Conservation (phyloP, 2,329 filamentous ascomycete species). For the Colletotrichum musae region DNA sequence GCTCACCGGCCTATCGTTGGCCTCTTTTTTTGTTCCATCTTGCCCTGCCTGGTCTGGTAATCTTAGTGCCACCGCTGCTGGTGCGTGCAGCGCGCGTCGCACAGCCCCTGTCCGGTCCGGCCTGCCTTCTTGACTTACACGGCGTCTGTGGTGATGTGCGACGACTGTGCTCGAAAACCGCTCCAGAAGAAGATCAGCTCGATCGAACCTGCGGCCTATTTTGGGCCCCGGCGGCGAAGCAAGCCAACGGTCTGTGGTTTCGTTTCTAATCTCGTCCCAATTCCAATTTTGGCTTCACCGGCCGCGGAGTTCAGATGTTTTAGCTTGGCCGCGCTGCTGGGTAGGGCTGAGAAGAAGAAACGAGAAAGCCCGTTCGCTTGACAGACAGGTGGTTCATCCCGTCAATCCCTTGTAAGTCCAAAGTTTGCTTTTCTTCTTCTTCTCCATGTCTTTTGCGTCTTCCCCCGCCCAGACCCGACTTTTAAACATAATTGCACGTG, state of each 20-base stretch:
- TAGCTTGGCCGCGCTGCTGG: not conserved
- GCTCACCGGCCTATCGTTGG: slow-evolving; percentile 22
- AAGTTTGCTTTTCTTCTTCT: slow-evolving; percentile 2
- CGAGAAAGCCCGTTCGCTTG: not conserved
- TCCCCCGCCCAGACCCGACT: slow-evolving; percentile 17
- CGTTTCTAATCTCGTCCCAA: slow-evolving; percentile 2
- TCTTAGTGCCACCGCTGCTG: slow-evolving; percentile 1
- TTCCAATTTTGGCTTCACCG: not conserved
- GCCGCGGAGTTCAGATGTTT: not conserved
- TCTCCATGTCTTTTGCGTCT: not conserved
- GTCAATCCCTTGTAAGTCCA: slow-evolving; percentile 7
- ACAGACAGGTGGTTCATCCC: slow-evolving; percentile 2
- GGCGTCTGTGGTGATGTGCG: not conserved
- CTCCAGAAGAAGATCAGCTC: slow-evolving; percentile 4
- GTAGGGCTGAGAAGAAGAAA: slow-evolving; percentile 38
- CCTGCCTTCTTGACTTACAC: slow-evolving; percentile 12
- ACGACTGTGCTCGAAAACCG: slow-evolving; percentile 2
- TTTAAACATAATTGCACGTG: slow-evolving; percentile 20
- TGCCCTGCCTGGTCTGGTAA: not conserved
- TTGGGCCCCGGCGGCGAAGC: slow-evolving; percentile 13
- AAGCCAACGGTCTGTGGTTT: not conserved
- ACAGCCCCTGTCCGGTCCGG: slow-evolving; percentile 18
- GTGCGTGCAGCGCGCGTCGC: not conserved
- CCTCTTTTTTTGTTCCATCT: not conserved
- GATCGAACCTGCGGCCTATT: slow-evolving; percentile 19